Conservation (phyloP, 2,329 filamentous ascomycete species). For the Diplocarpon mali region DNA sequence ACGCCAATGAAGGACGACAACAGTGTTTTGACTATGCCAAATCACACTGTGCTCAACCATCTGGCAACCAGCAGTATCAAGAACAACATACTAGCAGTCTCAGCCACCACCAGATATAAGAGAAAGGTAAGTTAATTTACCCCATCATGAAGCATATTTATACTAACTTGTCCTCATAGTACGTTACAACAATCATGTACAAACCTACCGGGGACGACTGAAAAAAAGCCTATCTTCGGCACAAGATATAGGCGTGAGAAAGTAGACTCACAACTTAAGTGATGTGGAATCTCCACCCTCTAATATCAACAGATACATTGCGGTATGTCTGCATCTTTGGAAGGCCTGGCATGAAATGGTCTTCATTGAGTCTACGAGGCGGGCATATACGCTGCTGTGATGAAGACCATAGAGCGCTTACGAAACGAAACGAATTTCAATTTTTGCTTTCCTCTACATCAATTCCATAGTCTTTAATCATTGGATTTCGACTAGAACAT, state of each 20-base stretch:
- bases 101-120: conserved; percentile 94
- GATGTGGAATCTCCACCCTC: too few relatives aligned
- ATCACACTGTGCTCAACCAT: conserved; percentile 94
- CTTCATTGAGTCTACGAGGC: too few relatives aligned
- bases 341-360: too few relatives aligned
- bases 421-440: too few relatives aligned
- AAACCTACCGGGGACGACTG: conserved; percentile 58
- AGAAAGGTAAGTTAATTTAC: conserved; percentile 55
- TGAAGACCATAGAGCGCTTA: too few relatives aligned
- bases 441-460: too few relatives aligned
- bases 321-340: too few relatives aligned
- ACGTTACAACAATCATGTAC: conserved; percentile 95
- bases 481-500: too few relatives aligned
- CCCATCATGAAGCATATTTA: background rate
- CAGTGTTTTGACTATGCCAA: conserved; percentile 92
- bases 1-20: conserved; percentile 96
- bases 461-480: too few relatives aligned
- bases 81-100: conserved; percentile 88
- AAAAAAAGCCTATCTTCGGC: background rate
- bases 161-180: conserved; percentile 42
- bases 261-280: background rate
- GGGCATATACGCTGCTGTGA: too few relatives aligned
- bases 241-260: background rate
- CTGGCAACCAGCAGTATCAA: conserved; percentile 97
- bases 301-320: too few relatives aligned